A percentile compares a stretch with the other conserved stretches of the same genome.
Evolutionary conservation across 1,139 yeast genomes (phyloP).

Genomic region (Pichia sp.): DNA sequence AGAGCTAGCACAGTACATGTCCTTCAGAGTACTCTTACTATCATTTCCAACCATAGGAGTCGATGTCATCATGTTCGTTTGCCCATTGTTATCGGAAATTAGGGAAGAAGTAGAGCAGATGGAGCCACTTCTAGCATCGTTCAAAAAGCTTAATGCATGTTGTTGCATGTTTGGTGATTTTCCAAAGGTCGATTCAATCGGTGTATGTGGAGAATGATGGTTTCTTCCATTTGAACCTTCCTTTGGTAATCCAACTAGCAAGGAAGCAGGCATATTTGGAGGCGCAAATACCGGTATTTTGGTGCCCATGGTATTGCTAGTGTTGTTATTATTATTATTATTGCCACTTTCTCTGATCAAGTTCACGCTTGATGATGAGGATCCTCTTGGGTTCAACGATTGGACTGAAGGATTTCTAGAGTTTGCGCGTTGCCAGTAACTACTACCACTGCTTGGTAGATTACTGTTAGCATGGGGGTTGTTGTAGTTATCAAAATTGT

Average conservation of each 20-base stretch:
- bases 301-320: not conserved
- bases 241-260: not conserved
- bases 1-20: not conserved
- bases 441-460: constrained; percentile 7
- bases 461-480: not conserved
- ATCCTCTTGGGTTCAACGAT: constrained; percentile 11
- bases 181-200: constrained; percentile 12
- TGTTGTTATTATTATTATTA: not conserved
- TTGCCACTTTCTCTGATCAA: constrained; percentile 14
- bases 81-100: not conserved
- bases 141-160: not conserved
- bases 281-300: constrained; percentile 16
- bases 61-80: not conserved
- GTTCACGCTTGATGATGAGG: constrained; percentile 8
- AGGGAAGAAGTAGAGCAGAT: not conserved
- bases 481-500: constrained; percentile 1
- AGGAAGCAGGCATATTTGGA: constrained; percentile 8
- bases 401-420: constrained; percentile 19
- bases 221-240: not conserved
- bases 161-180: not conserved
- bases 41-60: not conserved
- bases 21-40: constrained; percentile 7
- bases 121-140: not conserved
- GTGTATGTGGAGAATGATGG: constrained; percentile 15
- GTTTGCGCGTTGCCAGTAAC: constrained; percentile 23